Base-by-base conservation (phyloP, 768 basidiomycete species). In the Filobasidium wieringae region DNA sequence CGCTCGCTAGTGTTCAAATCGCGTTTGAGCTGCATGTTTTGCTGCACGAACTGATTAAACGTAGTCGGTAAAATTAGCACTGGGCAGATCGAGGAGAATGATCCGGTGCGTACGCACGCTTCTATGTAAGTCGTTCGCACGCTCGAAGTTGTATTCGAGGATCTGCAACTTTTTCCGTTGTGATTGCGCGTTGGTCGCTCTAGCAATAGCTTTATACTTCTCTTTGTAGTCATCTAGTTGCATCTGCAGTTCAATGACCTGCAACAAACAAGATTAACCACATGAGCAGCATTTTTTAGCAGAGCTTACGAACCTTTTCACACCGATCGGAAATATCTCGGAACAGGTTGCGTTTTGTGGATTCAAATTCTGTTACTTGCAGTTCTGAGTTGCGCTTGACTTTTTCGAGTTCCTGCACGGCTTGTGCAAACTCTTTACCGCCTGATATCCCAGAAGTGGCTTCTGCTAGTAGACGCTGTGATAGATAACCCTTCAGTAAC, bases 111-210 rank as follows among this genome's bases (percentile, higher is more conserved):
- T 4, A 19, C 37, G 52, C 62, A 86, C 92, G 84, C 96, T 91
- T 75, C 96, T 95, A 80, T 97, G 95, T 22, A 97, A 91, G 53
- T 88, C 76, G 27, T 91, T 93, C 63, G 97, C 77, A 70, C 93
- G 89, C 69, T 96, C 92, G 53, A 99, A 77, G 70, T 97, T 99
- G 53, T 93, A 86, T 71, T 96, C 91, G 55, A 99, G 76, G 81
- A 96, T 95, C 12, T 90, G 88, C 87, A 97, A 92, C 81, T 97
- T 96, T 82, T 93, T 92, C 77, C 93, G 89, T 66, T 99, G 95
- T 7, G 93, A 89, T 74, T 93, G 92, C 75, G 86, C 91, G 75
- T 97, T 97, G 77, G 90, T 92, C 73, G 95, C 95, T 62, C 89
- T 86, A 67, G 95, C 91, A 59, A 97, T 89, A 71, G 92, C 93